These are phyloP conservation scores for Epichloe sylvatica DNA, from an alignment of 2,329 filamentous ascomycete genomes.

Conservation along the genomic window DNA sequence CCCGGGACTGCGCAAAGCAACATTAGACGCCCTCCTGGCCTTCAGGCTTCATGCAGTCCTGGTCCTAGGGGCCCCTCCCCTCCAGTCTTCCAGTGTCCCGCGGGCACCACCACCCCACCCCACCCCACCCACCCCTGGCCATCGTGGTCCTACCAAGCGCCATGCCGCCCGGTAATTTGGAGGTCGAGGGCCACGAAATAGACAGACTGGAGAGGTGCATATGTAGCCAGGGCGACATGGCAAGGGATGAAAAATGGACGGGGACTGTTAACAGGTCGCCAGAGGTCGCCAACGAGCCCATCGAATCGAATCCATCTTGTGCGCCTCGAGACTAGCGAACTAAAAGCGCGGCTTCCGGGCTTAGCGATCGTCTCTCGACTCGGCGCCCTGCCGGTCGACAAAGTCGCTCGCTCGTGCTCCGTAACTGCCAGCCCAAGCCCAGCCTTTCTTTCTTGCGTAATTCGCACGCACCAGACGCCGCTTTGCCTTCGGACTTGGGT, in stretches of 20 bases:
- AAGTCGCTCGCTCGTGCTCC: background rate
- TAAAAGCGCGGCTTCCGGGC: slow-evolving; percentile 10
- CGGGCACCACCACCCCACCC: background rate
- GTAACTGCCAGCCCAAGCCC: background rate
- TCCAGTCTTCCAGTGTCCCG: background rate
- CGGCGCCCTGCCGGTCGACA: slow-evolving; percentile 3
- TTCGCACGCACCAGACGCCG: background rate
- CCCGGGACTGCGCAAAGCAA: too few species aligned
- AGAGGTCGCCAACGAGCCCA: background rate
- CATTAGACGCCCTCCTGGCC: too few species aligned
- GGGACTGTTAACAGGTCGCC: background rate
- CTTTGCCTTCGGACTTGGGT: background rate
- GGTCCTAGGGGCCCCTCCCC: too few species aligned
- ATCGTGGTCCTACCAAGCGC: slow-evolving; percentile 5
- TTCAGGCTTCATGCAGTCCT: too few species aligned
- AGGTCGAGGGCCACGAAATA: background rate
- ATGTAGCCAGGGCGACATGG: background rate
- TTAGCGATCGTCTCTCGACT: slow-evolving; percentile 9
- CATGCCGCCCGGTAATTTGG: slow-evolving; percentile 7
- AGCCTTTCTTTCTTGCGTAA: background rate
- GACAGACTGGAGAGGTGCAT: background rate
- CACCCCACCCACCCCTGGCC: background rate
- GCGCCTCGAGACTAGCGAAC: slow-evolving; percentile 6
- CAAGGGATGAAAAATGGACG: background rate
- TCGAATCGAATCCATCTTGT: background rate